Evolutionary conservation across 495 filamentous ascomycete species (phyloP), one percentile per base, ranked within the genome.

Genomic region (Penicillium maclennaniae): DNA sequence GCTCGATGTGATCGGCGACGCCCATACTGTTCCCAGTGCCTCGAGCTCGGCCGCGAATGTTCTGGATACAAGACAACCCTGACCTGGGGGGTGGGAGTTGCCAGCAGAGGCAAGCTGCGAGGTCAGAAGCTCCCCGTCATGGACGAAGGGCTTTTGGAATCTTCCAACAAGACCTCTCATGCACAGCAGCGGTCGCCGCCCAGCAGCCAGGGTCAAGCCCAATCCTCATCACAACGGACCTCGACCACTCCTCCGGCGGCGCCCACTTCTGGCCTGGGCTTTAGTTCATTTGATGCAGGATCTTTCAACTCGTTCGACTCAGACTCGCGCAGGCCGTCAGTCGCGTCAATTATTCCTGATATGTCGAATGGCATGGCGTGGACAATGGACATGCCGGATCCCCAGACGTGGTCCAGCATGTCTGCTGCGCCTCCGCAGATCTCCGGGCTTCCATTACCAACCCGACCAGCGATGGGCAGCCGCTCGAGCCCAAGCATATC

Each of bases 41-140:
- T 98, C 45, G 91, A 96, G 49, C 75, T 86, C 53, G 89, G 91
- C 50, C 92, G 89, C 65, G 91, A 95, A 68, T 98, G 93, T 75
- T 91, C 89, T 40, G 93, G 93, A 54, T 98, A 98, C 77, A 93
- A 95, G 73, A 97, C 93, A 19, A 89, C 91, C 43, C 81, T 98
- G 74, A 98, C 93, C 34, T 98, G 93, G 93, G 93, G 92, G 12
- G 87, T 98, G 34, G 93, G 93, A 21, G 93, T 98, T 56, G 93
- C 93, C 37, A 97, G 92, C 67, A 85, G 93, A 58, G 93, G 93
- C 54, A 98, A 98, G 75, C 82, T 98, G 51, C 82, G 93, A 45
- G 93, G 93, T 15, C 70, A 96, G 53, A 87, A 91, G 40, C 75
- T 95, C 20, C 93, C 93, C 17, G 84, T 98, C 52, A 83, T 67